Evolutionary conservation across 352 stramenopile species (phyloP).

Genomic region (Pythium biforme): DNA sequence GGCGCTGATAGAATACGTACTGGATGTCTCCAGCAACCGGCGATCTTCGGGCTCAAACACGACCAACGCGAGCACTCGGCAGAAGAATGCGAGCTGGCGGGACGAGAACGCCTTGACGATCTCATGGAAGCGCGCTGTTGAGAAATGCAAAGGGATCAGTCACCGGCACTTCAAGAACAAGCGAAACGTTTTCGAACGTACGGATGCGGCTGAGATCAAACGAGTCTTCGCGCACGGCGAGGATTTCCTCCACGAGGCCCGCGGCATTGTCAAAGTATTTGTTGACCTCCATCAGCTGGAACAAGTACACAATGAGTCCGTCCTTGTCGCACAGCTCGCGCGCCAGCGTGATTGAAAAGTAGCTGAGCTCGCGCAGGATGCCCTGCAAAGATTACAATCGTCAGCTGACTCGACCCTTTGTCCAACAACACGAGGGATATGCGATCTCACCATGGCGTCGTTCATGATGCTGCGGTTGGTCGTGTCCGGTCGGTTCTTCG

Average conservation of each 20-base stretch:
- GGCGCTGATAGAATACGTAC: slow-evolving; percentile 32
- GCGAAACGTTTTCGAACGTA: slow-evolving; percentile 32
- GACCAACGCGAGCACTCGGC: slow-evolving; percentile 93
- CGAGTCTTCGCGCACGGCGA: slow-evolving; percentile 81
- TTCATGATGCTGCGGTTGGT: slow-evolving; percentile 60
- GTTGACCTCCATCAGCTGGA: slow-evolving; percentile 89
- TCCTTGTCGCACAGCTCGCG: slow-evolving; percentile 77
- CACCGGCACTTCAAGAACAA: not conserved
- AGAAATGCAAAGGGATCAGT: not conserved
- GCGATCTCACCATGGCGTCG: slow-evolving; percentile 68
- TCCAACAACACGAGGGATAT: too few relatives aligned
- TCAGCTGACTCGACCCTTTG: too few relatives aligned
- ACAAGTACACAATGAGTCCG: slow-evolving; percentile 91
- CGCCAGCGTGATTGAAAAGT: slow-evolving; percentile 69
- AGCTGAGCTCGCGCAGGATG: slow-evolving; percentile 80
- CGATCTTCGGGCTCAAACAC: slow-evolving; percentile 96
- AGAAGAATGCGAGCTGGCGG: slow-evolving; percentile 94
- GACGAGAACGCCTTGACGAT: slow-evolving; percentile 89
- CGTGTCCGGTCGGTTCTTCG: slow-evolving; percentile 49
- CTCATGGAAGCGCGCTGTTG: slow-evolving; percentile 81
- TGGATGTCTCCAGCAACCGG: slow-evolving; percentile 89
- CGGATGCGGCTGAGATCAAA: slow-evolving; percentile 79
- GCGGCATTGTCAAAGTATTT: slow-evolving; percentile 91
- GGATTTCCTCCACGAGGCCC: slow-evolving; percentile 91
- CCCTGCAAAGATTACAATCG: slow-evolving; percentile 23